Evolutionary conservation across 257 asterid genomes (phyloP).

Genomic region (Solanum ossicruentum): DNA sequence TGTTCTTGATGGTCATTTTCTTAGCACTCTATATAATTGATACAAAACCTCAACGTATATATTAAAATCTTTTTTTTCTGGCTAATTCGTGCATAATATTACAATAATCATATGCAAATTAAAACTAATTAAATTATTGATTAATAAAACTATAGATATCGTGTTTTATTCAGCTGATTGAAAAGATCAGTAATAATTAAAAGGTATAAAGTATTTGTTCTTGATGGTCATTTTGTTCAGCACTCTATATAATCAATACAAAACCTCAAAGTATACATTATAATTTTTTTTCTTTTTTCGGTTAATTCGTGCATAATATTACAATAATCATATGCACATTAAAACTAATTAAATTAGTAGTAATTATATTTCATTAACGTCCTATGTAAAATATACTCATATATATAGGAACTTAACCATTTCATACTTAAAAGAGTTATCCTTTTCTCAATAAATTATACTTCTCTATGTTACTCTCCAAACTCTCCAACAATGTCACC

Average conservation of each 20-base stretch:
- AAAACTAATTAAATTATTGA: background rate
- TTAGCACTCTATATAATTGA: background rate
- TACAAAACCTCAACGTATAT: background rate
- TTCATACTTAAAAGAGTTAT: background rate
- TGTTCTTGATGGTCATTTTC: background rate
- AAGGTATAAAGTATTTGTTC: background rate
- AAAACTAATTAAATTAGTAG: background rate
- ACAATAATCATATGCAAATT: background rate
- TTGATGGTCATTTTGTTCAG: background rate
- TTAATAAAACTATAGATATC: too few species aligned
- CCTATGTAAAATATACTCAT: background rate
- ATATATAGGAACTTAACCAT: background rate
- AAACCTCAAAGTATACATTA: background rate
- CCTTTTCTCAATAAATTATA: background rate
- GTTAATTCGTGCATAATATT: background rate
- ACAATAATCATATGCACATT: background rate
- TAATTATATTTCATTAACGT: background rate
- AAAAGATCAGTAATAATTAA: background rate
- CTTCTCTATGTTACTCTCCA: background rate
- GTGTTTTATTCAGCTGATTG: too few species aligned
- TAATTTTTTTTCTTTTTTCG: background rate
- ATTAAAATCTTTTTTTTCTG: background rate
- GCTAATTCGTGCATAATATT: background rate
- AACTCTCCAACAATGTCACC: background rate
- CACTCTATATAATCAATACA: background rate